Conservation (phyloP, 306 rosid species). For the Rosa multiflora region DNA sequence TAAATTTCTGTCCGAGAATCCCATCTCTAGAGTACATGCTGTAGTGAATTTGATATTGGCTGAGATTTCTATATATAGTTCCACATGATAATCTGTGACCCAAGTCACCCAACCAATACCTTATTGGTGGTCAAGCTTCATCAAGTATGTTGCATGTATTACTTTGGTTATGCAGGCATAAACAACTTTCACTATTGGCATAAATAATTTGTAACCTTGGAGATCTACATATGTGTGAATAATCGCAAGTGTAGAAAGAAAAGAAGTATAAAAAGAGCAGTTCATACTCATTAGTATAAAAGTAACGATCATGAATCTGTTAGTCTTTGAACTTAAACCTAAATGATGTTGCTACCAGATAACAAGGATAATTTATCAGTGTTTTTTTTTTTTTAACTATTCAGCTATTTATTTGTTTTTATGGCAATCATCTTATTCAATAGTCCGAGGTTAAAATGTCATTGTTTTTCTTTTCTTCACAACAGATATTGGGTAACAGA, state of each 20-base stretch:
- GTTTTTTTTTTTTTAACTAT: not conserved
- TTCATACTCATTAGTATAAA: not conserved
- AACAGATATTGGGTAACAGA: constrained; percentile 95
- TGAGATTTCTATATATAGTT: not conserved
- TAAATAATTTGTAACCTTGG: not conserved
- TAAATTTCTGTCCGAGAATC: too few species aligned
- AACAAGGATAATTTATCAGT: not conserved
- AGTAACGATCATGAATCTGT: not conserved
- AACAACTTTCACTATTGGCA: not conserved
- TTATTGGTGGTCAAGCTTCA: not conserved
- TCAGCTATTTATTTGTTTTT: constrained; percentile 12
- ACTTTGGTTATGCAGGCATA: not conserved
- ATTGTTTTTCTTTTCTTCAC: constrained; percentile 25
- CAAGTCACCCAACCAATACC: not conserved
- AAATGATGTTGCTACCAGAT: not conserved
- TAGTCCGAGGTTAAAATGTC: constrained; percentile 27
- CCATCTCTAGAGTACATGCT: not conserved
- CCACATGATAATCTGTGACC: not conserved
- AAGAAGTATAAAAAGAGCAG: not conserved
- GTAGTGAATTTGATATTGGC: not conserved
- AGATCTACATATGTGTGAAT: not conserved
- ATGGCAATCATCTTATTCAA: not conserved
- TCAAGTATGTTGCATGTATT: not conserved
- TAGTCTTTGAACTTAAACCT: not conserved
- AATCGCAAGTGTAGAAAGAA: not conserved